Conservation (phyloP, 1,139 yeast species). For the Wickerhamomyces sp. region DNA sequence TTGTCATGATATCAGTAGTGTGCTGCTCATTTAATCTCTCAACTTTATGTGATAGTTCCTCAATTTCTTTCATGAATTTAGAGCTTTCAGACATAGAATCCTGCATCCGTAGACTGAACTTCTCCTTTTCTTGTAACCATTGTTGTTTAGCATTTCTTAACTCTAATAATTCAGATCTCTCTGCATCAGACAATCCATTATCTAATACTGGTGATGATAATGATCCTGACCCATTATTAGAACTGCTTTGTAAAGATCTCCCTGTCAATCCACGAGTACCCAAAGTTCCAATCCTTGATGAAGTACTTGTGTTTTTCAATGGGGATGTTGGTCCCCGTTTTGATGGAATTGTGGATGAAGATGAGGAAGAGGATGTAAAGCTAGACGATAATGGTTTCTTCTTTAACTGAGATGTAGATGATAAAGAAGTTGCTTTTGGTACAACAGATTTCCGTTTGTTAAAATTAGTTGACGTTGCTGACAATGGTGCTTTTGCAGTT, state of each 20-base stretch:
- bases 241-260: slow-evolving; percentile 25
- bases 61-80: slow-evolving; percentile 41
- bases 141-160: slow-evolving; percentile 48
- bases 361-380: slow-evolving; percentile 10
- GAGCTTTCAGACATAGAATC: slow-evolving; percentile 41
- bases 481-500: slow-evolving; percentile 9
- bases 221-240: background rate
- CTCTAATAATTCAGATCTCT: slow-evolving; percentile 41
- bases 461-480: slow-evolving; percentile 3
- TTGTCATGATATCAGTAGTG: slow-evolving; percentile 45
- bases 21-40: slow-evolving; percentile 43
- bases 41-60: slow-evolving; percentile 25
- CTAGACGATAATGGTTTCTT: slow-evolving; percentile 10
- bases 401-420: slow-evolving; percentile 10
- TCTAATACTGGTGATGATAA: slow-evolving; percentile 1
- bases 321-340: slow-evolving; percentile 69
- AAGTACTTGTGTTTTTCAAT: slow-evolving; percentile 38
- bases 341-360: slow-evolving; percentile 43
- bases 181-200: slow-evolving; percentile 15
- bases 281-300: slow-evolving; percentile 23
- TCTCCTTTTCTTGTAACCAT: slow-evolving; percentile 46
- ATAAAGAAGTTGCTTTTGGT: slow-evolving; percentile 4
- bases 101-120: slow-evolving; percentile 34
- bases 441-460: slow-evolving; percentile 12
- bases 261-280: slow-evolving; percentile 27